These are phyloP conservation scores for Collybiopsis confluens DNA, from an alignment of 768 basidiomycete species.

Conservation along the genomic window DNA sequence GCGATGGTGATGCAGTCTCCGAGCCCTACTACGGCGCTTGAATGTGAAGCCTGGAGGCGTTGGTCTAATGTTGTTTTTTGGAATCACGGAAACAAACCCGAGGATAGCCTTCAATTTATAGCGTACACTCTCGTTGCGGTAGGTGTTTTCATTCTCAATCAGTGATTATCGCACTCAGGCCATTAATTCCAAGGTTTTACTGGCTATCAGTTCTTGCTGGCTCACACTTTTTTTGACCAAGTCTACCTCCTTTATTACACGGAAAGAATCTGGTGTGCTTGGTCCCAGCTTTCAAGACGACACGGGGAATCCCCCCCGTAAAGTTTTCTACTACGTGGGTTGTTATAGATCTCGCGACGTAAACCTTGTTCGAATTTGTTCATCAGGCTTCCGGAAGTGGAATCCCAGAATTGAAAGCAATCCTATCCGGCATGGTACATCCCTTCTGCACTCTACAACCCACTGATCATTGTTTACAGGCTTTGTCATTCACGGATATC, in stretches of 20 bases:
- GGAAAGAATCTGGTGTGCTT: conserved; percentile 82
- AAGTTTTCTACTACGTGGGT: conserved; percentile 79
- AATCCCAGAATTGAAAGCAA: conserved; percentile 95
- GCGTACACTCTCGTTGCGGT: conserved; percentile 79
- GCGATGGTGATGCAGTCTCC: conserved; percentile 15
- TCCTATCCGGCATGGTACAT: conserved; percentile 63
- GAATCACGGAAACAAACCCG: conserved; percentile 27
- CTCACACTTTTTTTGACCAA: conserved; percentile 86
- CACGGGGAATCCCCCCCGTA: conserved; percentile 41
- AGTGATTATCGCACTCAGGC: not conserved
- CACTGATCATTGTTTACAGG: conserved; percentile 36
- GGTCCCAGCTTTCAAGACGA: conserved; percentile 38
- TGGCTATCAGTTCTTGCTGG: conserved; percentile 70
- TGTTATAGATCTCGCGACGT: too few species aligned
- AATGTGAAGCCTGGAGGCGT: conserved; percentile 66
- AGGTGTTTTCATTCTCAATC: conserved; percentile 24
- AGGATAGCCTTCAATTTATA: conserved; percentile 56
- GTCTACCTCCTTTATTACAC: conserved; percentile 82
- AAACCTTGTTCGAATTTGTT: conserved; percentile 8
- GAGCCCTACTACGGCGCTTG: conserved; percentile 20
- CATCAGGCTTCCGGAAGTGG: conserved; percentile 87
- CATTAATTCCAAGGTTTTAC: conserved; percentile 45
- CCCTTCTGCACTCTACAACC: not conserved
- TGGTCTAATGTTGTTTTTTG: conserved; percentile 63
- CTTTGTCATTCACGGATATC: conserved; percentile 96